These are phyloP conservation scores for Elaeis oleifera DNA, from an alignment of 202 grass and related monocot species.

Conservation along the genomic window DNA sequence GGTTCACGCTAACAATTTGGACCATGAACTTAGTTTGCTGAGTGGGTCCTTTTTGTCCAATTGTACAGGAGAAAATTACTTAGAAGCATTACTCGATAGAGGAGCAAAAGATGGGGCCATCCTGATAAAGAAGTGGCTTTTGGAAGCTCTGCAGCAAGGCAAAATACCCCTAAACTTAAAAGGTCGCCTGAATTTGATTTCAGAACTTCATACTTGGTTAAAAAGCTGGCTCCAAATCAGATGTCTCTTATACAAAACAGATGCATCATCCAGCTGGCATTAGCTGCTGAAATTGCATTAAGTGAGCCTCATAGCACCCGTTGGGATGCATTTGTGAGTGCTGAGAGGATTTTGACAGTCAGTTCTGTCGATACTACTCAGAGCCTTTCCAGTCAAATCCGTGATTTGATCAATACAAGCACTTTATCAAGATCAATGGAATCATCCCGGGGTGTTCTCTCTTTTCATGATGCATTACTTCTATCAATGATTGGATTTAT, in stretches of 20 bases:
- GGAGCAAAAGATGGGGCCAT: conserved; percentile 73
- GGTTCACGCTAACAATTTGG: conserved; percentile 28
- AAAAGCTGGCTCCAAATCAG: conserved; percentile 52
- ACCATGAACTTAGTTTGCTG: conserved; percentile 29
- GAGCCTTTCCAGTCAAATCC: conserved; percentile 88
- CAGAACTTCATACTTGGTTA: conserved; percentile 62
- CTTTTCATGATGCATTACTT: conserved; percentile 82
- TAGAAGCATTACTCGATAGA: conserved; percentile 76
- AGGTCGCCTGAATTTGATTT: conserved; percentile 35
- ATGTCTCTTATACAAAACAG: conserved; percentile 66
- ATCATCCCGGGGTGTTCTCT: conserved; percentile 54
- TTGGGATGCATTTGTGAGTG: conserved; percentile 89
- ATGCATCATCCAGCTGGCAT: conserved; percentile 60
- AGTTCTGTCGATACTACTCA: conserved; percentile 79
- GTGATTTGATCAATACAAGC: conserved; percentile 91
- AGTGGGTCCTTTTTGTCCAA: conserved; percentile 71
- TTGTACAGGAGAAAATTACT: conserved; percentile 50
- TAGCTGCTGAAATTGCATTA: conserved; percentile 69
- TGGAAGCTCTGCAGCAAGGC: conserved; percentile 68
- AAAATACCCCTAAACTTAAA: conserved; percentile 52
- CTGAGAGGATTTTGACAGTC: conserved; percentile 82
- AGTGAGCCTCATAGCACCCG: conserved; percentile 57
- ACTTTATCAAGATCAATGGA: conserved; percentile 45
- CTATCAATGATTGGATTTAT: conserved; percentile 84
- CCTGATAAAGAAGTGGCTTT: conserved; percentile 84